Evolutionary conservation across 1,284 basidiomycete species (phyloP).

Genomic region (Pyrrhoderma lamaoense): DNA sequence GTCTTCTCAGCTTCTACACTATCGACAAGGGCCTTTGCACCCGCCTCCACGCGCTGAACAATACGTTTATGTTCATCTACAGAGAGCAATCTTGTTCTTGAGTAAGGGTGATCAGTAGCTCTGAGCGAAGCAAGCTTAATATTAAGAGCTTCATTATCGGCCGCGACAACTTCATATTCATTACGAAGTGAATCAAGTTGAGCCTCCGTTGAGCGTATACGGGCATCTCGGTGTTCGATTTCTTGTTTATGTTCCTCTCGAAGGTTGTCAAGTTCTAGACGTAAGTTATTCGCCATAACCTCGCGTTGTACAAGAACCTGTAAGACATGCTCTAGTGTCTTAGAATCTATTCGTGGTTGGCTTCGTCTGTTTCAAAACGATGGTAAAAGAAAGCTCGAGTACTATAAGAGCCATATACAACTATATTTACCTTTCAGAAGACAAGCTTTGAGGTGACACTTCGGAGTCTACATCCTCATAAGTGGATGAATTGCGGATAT

Average conservation of each 20-base stretch:
- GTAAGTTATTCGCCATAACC: constrained; percentile 7
- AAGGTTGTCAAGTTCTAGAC: constrained; percentile 6
- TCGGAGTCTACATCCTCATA: constrained; percentile 3
- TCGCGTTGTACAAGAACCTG: constrained; percentile 15
- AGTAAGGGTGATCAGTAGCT: neutral
- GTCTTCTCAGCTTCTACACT: constrained; percentile 13
- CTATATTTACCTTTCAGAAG: constrained; percentile 2
- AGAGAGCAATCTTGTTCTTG: neutral
- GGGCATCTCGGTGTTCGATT: constrained; percentile 12
- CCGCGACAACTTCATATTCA: neutral
- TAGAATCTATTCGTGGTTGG: constrained; percentile 2
- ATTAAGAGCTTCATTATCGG: constrained; percentile 1
- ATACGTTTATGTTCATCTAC: constrained; percentile 13
- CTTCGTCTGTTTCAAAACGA: neutral
- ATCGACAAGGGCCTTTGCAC: constrained; percentile 3
- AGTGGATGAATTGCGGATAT: constrained; percentile 3
- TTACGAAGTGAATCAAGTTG: constrained; percentile 2
- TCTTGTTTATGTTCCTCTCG: constrained; percentile 9
- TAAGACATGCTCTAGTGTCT: constrained; percentile 11
- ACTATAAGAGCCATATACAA: neutral
- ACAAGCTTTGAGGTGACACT: neutral
- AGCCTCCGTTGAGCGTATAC: constrained; percentile 6
- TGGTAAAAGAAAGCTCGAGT: no score
- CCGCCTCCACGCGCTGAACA: constrained; percentile 9
- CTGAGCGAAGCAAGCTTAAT: constrained; percentile 3